Conservation (phyloP, 2,329 filamentous ascomycete species). For the Botrytis pseudocinerea region DNA sequence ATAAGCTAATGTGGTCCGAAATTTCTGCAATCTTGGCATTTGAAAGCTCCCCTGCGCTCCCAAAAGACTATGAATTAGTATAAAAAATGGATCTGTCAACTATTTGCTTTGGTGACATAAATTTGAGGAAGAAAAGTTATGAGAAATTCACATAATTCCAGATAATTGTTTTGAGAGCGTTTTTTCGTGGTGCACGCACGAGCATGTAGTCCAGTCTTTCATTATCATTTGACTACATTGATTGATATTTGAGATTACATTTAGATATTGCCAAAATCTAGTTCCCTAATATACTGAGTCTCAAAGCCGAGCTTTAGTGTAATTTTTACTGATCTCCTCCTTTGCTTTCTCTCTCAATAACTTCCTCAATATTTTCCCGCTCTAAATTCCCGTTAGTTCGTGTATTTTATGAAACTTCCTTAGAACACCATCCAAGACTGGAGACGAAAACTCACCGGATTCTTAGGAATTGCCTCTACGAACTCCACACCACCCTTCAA, state of each 20-base stretch:
- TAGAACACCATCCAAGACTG: neutral
- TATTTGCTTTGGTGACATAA: neutral
- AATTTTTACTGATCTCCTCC: slow-evolving; percentile 20
- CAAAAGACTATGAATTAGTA: neutral
- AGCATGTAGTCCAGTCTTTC: neutral
- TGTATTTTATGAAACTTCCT: neutral
- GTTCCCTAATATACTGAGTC: neutral
- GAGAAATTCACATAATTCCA: neutral
- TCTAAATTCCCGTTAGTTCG: slow-evolving; percentile 18
- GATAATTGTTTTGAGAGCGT: neutral
- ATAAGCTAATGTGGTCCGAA: neutral
- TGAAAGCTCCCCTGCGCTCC: neutral
- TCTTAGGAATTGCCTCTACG: slow-evolving; percentile 68
- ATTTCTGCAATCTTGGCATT: neutral
- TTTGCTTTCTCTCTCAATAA: slow-evolving; percentile 47
- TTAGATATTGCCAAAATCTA: neutral
- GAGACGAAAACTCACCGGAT: slow-evolving; percentile 45
- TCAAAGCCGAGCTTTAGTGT: neutral
- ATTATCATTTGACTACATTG: neutral
- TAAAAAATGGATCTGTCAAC: neutral
- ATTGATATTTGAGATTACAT: neutral
- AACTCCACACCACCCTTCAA: slow-evolving; percentile 68
- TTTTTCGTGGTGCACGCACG: neutral
- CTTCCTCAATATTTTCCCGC: slow-evolving; percentile 53
- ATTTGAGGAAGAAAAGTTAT: neutral